Conservation (phyloP, 805 yeast species). For the Candida tallmaniae region DNA sequence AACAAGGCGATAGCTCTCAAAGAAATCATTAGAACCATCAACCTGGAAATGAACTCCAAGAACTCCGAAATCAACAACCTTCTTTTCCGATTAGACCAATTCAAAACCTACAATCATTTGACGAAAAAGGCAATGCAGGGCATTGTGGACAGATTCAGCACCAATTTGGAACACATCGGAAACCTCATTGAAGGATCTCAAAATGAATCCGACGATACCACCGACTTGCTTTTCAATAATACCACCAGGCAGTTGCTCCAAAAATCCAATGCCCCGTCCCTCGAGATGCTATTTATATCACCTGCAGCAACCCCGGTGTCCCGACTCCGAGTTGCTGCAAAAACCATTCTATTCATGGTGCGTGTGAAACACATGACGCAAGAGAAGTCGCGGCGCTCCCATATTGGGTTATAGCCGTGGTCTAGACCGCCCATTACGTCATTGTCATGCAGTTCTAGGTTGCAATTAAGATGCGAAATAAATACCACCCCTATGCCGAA, state of each 20-base stretch:
- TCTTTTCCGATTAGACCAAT: slow-evolving; percentile 3
- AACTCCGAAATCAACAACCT: slow-evolving; percentile 3
- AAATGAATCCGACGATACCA: slow-evolving; percentile 6
- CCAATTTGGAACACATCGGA: slow-evolving; percentile 8
- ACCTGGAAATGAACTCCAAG: slow-evolving; percentile 2
- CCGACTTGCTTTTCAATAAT: slow-evolving; percentile 7
- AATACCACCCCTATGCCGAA: too few relatives aligned
- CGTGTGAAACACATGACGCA: background rate
- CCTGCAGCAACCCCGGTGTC: background rate
- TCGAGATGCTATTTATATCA: slow-evolving; percentile 2
- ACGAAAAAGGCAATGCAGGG: slow-evolving; percentile 9
- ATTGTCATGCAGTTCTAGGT: too few relatives aligned
- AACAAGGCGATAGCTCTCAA: slow-evolving; percentile 6
- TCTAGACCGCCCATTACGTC: too few relatives aligned
- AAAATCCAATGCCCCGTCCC: slow-evolving; percentile 4
- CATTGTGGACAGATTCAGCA: slow-evolving; percentile 7
- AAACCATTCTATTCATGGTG: slow-evolving; percentile 1
- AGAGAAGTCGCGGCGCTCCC: background rate
- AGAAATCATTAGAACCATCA: slow-evolving; percentile 5
- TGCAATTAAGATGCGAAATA: too few relatives aligned
- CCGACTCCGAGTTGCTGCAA: slow-evolving; percentile 4
- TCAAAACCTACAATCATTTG: slow-evolving; percentile 7
- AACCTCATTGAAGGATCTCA: slow-evolving; percentile 7
- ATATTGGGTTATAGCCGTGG: too few relatives aligned
- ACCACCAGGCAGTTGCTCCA: slow-evolving; percentile 5